These are phyloP conservation scores for Nidula niveotomentosa DNA, from an alignment of 1,284 basidiomycete genomes.

Conservation along the genomic window DNA sequence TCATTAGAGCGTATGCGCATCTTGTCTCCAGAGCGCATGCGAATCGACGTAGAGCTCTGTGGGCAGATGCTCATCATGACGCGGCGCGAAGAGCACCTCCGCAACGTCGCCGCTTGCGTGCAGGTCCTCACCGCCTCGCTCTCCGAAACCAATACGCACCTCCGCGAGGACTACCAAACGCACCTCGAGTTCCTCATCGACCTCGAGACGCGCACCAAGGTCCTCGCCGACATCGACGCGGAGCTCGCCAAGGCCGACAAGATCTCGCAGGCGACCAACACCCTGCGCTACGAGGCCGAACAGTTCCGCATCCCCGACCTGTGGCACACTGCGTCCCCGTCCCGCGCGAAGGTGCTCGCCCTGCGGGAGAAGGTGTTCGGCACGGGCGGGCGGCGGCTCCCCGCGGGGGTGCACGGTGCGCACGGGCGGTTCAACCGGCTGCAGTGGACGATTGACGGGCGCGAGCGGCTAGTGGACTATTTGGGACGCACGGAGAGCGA, in stretches of 20 bases:
- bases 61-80: slow-evolving; percentile 69
- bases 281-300: slow-evolving; percentile 68
- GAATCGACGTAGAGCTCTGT: slow-evolving; percentile 75
- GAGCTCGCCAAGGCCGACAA: slow-evolving; percentile 48
- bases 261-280: slow-evolving; percentile 61
- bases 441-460: slow-evolving; percentile 69
- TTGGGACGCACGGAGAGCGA: slow-evolving; percentile 73
- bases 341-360: slow-evolving; percentile 61
- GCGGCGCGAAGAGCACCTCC: slow-evolving; percentile 58
- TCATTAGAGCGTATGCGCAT: slow-evolving; percentile 43
- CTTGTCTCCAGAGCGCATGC: slow-evolving; percentile 62
- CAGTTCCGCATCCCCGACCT: slow-evolving; percentile 65
- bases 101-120: slow-evolving; percentile 44
- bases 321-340: slow-evolving; percentile 62
- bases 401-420: slow-evolving; percentile 47
- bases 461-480: slow-evolving; percentile 58
- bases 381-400: slow-evolving; percentile 37
- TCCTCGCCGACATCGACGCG: slow-evolving; percentile 50
- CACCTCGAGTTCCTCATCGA: slow-evolving; percentile 45
- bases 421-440: slow-evolving; percentile 60
- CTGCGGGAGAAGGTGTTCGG: slow-evolving; percentile 63
- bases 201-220: slow-evolving; percentile 42
- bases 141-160: slow-evolving; percentile 47
- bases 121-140: slow-evolving; percentile 34
- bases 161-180: slow-evolving; percentile 55